These are phyloP conservation scores for Senna tora DNA, from an alignment of 306 rosid genomes.

Conservation along the genomic window DNA sequence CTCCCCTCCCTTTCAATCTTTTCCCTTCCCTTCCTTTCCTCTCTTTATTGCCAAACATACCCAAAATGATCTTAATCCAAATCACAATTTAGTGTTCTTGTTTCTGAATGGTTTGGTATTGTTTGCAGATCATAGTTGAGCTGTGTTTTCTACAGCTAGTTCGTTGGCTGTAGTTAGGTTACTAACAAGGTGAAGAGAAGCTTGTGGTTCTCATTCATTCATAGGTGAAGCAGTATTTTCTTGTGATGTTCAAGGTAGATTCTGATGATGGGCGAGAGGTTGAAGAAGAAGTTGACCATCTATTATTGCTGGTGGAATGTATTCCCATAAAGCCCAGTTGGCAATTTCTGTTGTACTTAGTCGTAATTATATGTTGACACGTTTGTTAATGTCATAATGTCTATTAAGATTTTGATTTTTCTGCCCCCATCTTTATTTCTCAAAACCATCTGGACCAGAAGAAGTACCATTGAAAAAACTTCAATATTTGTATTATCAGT, in stretches of 20 bases:
- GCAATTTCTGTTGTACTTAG: conserved; percentile 60
- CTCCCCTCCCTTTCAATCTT: too few relatives aligned
- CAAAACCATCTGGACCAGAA: background rate
- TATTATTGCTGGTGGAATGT: conserved; percentile 14
- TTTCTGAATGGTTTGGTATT: conserved; percentile 28
- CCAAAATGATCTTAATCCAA: background rate
- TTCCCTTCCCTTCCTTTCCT: too few relatives aligned
- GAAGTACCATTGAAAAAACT: background rate
- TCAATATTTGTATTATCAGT: too few relatives aligned
- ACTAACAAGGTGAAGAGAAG: conserved; percentile 40
- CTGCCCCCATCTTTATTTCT: background rate
- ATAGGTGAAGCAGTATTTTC: conserved; percentile 36
- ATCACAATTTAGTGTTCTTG: background rate
- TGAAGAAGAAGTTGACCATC: conserved; percentile 9
- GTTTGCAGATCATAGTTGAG: conserved; percentile 38
- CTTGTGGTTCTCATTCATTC: conserved; percentile 29
- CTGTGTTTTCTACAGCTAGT: conserved; percentile 13
- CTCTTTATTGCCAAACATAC: too few relatives aligned
- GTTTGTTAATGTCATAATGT: conserved; percentile 37
- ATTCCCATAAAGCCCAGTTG: conserved; percentile 34
- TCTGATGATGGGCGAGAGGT: background rate
- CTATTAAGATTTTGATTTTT: background rate
- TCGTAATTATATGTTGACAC: conserved; percentile 31
- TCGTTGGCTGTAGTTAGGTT: conserved; percentile 25
- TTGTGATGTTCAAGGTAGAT: background rate